Conservation (phyloP, 2,329 filamentous ascomycete genomes). For the Epichloe amarillans region DNA sequence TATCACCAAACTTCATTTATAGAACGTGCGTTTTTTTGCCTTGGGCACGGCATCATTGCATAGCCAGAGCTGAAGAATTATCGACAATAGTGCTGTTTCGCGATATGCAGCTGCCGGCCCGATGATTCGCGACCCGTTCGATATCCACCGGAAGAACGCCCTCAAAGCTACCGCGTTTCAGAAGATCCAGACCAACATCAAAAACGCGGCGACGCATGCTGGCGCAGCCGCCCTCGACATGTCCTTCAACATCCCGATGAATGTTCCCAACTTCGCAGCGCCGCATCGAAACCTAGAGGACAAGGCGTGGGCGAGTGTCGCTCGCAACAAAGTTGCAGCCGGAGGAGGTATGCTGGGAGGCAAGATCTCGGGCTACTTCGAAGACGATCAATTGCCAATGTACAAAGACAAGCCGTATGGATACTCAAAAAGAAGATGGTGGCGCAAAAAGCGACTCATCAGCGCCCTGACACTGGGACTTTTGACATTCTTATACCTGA, state of each 20-base stretch:
- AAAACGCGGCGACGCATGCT: constrained; percentile 35
- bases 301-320: constrained; percentile 44
- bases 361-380: constrained; percentile 52
- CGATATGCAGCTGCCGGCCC: constrained; percentile 18
- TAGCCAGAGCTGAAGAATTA: neutral
- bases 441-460: constrained; percentile 53
- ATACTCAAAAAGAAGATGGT: constrained; percentile 44
- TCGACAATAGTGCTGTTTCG: neutral
- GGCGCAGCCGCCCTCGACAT: constrained; percentile 39
- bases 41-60: too few relatives aligned
- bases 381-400: constrained; percentile 58
- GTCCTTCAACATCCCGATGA: constrained; percentile 54
- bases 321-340: constrained; percentile 21
- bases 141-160: constrained; percentile 29
- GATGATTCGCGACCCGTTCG: constrained; percentile 33
- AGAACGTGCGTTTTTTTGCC: too few relatives aligned
- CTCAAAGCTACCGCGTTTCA: constrained; percentile 35
- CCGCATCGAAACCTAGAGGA: constrained; percentile 54
- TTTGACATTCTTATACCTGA: constrained; percentile 54
- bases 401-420: constrained; percentile 98
- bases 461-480: constrained; percentile 38
- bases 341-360: constrained; percentile 30
- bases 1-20: too few relatives aligned
- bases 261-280: constrained; percentile 55
- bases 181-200: constrained; percentile 29